phyloP scores from a whole-genome alignment of 306 rosid species.

The Luffa acutangula region DNA sequence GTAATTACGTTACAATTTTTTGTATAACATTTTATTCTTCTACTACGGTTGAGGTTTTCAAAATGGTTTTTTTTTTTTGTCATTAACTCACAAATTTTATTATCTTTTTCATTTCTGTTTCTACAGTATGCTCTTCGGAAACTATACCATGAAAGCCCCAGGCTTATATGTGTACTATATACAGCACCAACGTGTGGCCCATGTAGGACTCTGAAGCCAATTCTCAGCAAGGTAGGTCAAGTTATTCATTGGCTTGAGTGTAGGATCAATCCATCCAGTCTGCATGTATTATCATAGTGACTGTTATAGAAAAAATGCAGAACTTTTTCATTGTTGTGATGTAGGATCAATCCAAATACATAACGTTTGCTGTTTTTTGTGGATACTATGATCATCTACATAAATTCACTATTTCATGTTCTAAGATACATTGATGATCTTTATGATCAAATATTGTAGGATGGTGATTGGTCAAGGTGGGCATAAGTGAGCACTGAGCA shows the following conservation, averaged over 20 bases:
- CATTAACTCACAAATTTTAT: not conserved
- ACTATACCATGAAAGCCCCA: constrained; percentile 90
- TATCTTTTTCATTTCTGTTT: not conserved
- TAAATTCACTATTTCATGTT: not conserved
- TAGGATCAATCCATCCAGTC: not conserved
- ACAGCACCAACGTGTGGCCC: constrained; percentile 92
- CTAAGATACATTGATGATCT: not conserved
- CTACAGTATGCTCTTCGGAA: constrained; percentile 86
- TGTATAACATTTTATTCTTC: not conserved
- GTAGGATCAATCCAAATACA: not conserved
- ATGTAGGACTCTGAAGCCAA: constrained; percentile 91
- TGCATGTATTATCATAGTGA: not conserved
- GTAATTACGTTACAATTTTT: not conserved
- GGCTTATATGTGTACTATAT: constrained; percentile 83
- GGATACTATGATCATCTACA: not conserved
- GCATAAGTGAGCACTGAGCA: not conserved
- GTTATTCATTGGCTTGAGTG: not conserved
- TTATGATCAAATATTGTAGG: not conserved
- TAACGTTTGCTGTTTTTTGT: not conserved
- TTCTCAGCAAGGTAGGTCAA: constrained; percentile 74
- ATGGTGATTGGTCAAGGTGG: not conserved
- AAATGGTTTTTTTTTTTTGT: not conserved
- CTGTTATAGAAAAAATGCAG: not conserved
- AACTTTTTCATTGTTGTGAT: not conserved
- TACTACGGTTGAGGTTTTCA: not conserved